Conservation (phyloP, 2,329 filamentous ascomycete genomes). For the Botryotinia narcissicola region DNA sequence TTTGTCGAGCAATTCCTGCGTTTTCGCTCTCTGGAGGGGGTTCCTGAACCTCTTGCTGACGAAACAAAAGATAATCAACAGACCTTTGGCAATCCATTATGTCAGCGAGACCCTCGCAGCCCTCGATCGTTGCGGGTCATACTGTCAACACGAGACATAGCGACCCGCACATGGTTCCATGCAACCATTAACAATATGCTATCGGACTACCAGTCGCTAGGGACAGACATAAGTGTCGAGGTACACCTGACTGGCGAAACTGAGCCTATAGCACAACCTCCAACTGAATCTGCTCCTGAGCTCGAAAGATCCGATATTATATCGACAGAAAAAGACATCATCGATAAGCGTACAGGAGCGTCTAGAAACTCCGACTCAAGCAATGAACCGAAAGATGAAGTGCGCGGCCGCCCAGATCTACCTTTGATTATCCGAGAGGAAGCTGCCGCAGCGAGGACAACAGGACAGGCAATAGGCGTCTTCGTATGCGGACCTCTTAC, state of each 20-base stretch:
- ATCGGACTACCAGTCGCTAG: not conserved
- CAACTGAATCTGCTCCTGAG: not conserved
- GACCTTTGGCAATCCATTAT: not conserved
- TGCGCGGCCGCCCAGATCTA: not conserved
- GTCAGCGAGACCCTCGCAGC: not conserved
- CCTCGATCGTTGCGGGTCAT: not conserved
- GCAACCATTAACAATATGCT: not conserved
- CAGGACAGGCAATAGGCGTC: not conserved
- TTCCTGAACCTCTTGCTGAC: not conserved
- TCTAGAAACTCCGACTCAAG: not conserved
- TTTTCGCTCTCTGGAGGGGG: not conserved
- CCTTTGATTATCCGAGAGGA: not conserved
- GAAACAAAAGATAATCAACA: not conserved
- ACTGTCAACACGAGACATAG: not conserved
- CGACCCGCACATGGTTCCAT: not conserved
- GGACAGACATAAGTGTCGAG: not conserved
- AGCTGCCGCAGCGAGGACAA: not conserved
- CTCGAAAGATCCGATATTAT: not conserved
- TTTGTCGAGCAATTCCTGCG: not conserved
- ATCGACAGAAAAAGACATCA: not conserved
- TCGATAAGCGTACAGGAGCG: not conserved
- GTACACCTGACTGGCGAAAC: not conserved
- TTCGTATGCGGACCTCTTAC: not conserved
- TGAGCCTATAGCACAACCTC: not conserved
- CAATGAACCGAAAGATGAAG: not conserved